These are phyloP conservation scores for Didymella pomorum DNA, from an alignment of 2,329 filamentous ascomycete species.

Conservation along the genomic window DNA sequence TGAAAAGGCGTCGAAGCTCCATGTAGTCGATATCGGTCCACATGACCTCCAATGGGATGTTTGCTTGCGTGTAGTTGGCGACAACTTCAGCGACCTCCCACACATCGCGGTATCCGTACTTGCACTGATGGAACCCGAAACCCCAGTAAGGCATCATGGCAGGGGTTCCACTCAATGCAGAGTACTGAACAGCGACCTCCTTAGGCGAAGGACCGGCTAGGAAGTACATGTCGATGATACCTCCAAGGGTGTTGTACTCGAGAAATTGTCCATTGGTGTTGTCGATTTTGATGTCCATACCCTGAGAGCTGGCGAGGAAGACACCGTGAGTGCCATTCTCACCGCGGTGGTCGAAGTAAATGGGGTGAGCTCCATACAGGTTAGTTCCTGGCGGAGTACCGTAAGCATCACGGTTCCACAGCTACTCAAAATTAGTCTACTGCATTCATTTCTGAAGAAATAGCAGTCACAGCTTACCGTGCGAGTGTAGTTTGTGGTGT, in stretches of 20 bases:
- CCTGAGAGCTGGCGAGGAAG: constrained; percentile 45
- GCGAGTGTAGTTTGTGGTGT: constrained; percentile 70
- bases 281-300: constrained; percentile 79
- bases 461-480: constrained; percentile 55
- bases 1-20: constrained; percentile 67
- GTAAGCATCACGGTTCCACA: constrained; percentile 76
- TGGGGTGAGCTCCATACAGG: constrained; percentile 75
- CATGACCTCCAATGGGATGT: constrained; percentile 68
- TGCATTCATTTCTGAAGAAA: neutral
- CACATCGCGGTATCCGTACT: constrained; percentile 62
- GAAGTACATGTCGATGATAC: constrained; percentile 75
- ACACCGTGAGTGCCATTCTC: constrained; percentile 50
- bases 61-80: constrained; percentile 70
- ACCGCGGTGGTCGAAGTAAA: constrained; percentile 77
- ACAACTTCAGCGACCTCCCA: constrained; percentile 71
- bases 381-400: constrained; percentile 67
- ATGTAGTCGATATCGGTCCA: constrained; percentile 80
- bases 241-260: constrained; percentile 80
- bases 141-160: constrained; percentile 63
- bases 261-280: constrained; percentile 72
- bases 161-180: constrained; percentile 56
- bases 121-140: constrained; percentile 61
- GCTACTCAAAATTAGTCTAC: constrained; percentile 51
- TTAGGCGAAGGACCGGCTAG: constrained; percentile 58
- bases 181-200: constrained; percentile 58